phyloP scores from a whole-genome alignment of 495 filamentous ascomycete species.

The Chaetomium tenue region DNA sequence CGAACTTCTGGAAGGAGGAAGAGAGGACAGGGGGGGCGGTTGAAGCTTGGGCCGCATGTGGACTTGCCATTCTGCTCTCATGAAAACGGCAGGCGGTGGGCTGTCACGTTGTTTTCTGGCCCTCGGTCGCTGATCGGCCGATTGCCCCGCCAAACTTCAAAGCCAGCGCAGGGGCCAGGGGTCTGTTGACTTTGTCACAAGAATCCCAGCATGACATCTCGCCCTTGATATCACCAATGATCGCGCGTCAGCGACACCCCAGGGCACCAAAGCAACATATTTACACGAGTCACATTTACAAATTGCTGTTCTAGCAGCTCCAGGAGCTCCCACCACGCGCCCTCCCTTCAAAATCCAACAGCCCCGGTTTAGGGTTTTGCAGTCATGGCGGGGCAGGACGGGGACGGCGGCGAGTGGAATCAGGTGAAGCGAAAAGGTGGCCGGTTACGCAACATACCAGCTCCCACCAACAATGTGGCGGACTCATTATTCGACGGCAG shows the following conservation, averaged over 20 bases:
- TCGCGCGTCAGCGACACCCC: not conserved
- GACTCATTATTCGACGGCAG: conserved; percentile 16
- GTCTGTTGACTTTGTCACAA: not conserved
- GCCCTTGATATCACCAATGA: no score
- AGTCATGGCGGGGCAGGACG: conserved; percentile 19
- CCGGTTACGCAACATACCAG: conserved; percentile 23
- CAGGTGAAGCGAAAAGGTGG: conserved; percentile 34
- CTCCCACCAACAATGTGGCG: conserved; percentile 5
- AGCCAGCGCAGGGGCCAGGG: not conserved
- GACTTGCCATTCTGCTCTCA: not conserved
- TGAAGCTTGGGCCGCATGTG: not conserved
- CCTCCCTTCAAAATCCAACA: no score
- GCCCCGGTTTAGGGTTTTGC: no score
- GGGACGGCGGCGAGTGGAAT: conserved; percentile 28
- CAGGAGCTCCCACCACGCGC: no score
- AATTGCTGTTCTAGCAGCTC: no score
- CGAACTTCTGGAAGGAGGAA: no score
- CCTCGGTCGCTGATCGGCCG: conserved; percentile 4
- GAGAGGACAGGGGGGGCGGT: no score
- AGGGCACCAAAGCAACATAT: not conserved
- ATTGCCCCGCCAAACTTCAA: conserved; percentile 1
- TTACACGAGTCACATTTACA: no score
- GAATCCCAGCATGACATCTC: no score
- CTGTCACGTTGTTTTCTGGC: not conserved
- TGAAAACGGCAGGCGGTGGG: conserved; percentile 16